These are phyloP conservation scores for Pyrenophora tritici-repentis DNA, from an alignment of 2,329 filamentous ascomycete genomes.

Conservation along the genomic window DNA sequence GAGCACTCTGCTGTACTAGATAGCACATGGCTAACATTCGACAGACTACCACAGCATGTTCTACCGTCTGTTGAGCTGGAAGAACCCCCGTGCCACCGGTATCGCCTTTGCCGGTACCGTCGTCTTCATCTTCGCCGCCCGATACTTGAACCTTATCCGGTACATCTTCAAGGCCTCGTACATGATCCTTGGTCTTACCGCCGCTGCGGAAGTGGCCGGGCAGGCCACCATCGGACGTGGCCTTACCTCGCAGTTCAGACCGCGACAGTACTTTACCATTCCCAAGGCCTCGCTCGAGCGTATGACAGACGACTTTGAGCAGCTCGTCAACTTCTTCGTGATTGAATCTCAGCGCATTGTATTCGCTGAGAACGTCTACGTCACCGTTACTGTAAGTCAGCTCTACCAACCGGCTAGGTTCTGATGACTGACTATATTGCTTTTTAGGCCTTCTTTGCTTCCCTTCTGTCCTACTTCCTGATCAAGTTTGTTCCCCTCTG, in stretches of 20 bases:
- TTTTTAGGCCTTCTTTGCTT: conserved; percentile 62
- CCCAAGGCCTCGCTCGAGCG: conserved; percentile 67
- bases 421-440: conserved; percentile 6
- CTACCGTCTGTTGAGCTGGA: conserved; percentile 70
- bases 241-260: conserved; percentile 64
- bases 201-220: conserved; percentile 62
- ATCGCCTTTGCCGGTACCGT: conserved; percentile 63
- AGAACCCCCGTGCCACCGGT: conserved; percentile 67
- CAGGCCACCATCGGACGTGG: conserved; percentile 62
- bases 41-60: conserved; percentile 69
- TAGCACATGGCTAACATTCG: conserved; percentile 23
- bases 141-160: conserved; percentile 66
- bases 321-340: conserved; percentile 70
- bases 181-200: conserved; percentile 63
- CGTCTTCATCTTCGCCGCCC: conserved; percentile 64
- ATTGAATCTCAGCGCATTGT: conserved; percentile 70
- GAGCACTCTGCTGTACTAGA: background rate
- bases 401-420: background rate
- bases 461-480: conserved; percentile 66
- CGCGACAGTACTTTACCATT: conserved; percentile 68
- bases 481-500: conserved; percentile 70
- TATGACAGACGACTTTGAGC: conserved; percentile 65
- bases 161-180: conserved; percentile 66
- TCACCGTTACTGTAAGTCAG: conserved; percentile 61
- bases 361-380: conserved; percentile 68